Evolutionary conservation across 305 asterid species (phyloP), one percentile per base, ranked within the genome.

Genomic region (Petunia hybrid): DNA sequence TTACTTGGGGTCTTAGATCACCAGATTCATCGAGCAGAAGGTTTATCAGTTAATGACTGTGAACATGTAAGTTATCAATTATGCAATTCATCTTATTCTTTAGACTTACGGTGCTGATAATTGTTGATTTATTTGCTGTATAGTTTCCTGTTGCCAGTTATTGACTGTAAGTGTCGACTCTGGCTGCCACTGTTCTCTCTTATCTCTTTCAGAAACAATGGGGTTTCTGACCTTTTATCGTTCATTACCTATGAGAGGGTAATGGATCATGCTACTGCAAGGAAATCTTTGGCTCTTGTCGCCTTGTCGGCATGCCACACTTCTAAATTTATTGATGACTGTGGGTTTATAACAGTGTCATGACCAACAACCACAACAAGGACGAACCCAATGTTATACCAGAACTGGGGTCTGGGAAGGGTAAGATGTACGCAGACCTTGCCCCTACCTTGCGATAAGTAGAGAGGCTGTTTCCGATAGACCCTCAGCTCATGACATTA

Each of bases 21-120:
- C 79, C 99, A 97, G 86, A 90, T 97, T 86, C 98, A 93, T 84
- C 94, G 97, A 83, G 97, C 99, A 63, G 97, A 93, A 91, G 99
- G 99, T 81, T 90, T 94, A 67, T 93, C 98, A 59, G 88, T 97
- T 85, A 91, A 89, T 83, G 95, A 92, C 78, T 87, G 89, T 85
- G 98, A 92, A 81, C 91, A 86, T 70, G 99, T 96, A 93, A 93
- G 95, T 87, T 83, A 42, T 57, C 42, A 74, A 74, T 53, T 74
- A 65, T 66, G 64, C 77, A 65, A n/a, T 78, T 60, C 61, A 43
- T 78, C 51, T 62, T 71, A 48, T 74, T 53, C 64, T 53, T 51
- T 74, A 5, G 46, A 74, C 78, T 74, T 36, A 2, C 64, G 7
- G 64, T 74, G 38, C 64, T 35, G 14, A 36, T 40, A 53, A 53